A percentile compares a stretch with the other conserved stretches of the same genome.
Conservation (phyloP, 2,329 filamentous ascomycete species). For the Xylaria sp. region DNA sequence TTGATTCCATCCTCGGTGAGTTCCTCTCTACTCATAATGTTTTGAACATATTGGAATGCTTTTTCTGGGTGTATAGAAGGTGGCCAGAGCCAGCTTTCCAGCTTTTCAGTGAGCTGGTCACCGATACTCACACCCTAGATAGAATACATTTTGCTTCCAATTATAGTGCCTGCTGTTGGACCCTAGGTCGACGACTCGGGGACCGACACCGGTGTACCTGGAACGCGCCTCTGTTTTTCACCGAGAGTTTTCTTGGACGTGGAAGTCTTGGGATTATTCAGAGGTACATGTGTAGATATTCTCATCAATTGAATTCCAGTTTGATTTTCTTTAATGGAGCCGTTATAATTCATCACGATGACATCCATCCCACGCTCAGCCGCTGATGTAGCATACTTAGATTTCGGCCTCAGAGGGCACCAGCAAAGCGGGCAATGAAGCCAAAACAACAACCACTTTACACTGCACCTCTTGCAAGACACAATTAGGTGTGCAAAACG, state of each 20-base stretch:
- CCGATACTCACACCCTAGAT: constrained; percentile 78
- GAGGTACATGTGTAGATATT: constrained; percentile 36
- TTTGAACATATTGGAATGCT: constrained; percentile 20
- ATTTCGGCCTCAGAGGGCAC: constrained; percentile 16
- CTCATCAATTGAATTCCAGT: constrained; percentile 27
- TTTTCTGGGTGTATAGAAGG: constrained; percentile 69
- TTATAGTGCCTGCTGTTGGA: constrained; percentile 42
- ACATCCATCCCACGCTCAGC: not conserved
- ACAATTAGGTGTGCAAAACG: constrained; percentile 62
- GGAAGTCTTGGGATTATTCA: constrained; percentile 61
- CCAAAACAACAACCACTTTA: constrained; percentile 41
- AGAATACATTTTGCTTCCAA: constrained; percentile 52
- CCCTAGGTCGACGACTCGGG: constrained; percentile 44
- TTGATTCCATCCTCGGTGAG: constrained; percentile 62
- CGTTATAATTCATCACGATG: not conserved
- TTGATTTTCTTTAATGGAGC: not conserved
- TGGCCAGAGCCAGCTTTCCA: constrained; percentile 62
- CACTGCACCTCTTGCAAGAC: constrained; percentile 59
- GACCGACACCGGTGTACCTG: constrained; percentile 51
- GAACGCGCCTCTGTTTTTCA: constrained; percentile 56
- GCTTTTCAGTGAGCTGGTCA: constrained; percentile 65
- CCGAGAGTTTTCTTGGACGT: constrained; percentile 60
- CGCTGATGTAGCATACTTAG: constrained; percentile 27
- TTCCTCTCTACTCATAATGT: constrained; percentile 37
- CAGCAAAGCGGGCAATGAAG: constrained; percentile 9